Conservation (phyloP, 768 basidiomycete genomes). For the Tylopilus subfusipes region DNA sequence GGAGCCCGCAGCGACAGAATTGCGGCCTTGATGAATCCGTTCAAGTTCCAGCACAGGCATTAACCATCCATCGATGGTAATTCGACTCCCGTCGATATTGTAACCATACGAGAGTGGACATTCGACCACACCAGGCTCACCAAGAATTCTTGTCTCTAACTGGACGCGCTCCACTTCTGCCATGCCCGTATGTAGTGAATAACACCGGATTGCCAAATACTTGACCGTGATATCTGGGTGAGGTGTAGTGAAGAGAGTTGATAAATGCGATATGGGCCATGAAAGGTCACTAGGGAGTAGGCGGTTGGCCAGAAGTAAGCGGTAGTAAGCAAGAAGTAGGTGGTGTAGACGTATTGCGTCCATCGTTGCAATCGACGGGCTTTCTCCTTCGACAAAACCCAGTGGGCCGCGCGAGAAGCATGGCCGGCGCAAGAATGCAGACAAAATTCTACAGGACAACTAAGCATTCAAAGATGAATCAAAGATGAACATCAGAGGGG, state of each 20-base stretch:
- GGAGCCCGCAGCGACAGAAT: conserved; percentile 39
- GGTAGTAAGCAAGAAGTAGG: conserved; percentile 75
- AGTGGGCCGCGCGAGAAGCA: conserved; percentile 54
- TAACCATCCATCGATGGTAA: conserved; percentile 74
- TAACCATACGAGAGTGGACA: conserved; percentile 58
- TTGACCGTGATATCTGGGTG: conserved; percentile 63
- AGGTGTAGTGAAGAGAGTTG: conserved; percentile 42
- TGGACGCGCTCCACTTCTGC: conserved; percentile 69
- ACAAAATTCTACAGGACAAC: conserved; percentile 46
- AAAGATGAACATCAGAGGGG: neutral
- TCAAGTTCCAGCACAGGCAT: conserved; percentile 66
- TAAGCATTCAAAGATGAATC: conserved; percentile 3
- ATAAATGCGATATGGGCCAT: conserved; percentile 54
- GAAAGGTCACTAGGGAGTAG: conserved; percentile 55
- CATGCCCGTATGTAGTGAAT: conserved; percentile 74
- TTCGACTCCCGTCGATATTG: conserved; percentile 43
- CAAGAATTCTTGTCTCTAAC: conserved; percentile 59
- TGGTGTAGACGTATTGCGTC: conserved; percentile 56
- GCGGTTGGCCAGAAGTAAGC: conserved; percentile 72
- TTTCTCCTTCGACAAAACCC: conserved; percentile 35
- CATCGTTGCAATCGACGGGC: conserved; percentile 28
- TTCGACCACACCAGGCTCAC: conserved; percentile 55
- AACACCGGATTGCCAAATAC: conserved; percentile 73
- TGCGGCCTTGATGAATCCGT: conserved; percentile 52
- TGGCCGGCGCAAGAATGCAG: conserved; percentile 44